Evolutionary conservation across 2,329 filamentous ascomycete genomes (phyloP), one percentile per base, ranked within the genome.

Genomic region (Claviceps sp.): DNA sequence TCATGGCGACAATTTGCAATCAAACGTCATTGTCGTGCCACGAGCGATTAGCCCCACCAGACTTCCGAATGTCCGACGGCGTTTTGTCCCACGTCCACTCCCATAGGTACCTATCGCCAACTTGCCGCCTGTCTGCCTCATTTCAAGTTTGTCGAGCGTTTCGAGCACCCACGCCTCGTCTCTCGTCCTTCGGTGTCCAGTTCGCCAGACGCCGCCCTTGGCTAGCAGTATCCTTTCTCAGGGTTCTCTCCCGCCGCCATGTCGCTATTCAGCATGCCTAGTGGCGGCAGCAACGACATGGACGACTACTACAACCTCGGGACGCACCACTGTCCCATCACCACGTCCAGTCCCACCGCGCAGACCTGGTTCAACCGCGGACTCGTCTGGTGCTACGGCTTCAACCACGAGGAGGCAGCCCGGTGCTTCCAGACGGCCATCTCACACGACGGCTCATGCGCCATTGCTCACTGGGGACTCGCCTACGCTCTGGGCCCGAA

Each of bases 401-500:
- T 90, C 70, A 88, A 89, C 61, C 85, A 88, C 60, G 82, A 84
- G 57, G 85, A 88, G 62, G 77, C 83, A 0, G 75, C 73, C 4
- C 67, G 66, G 42, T 87, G 83, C 65, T 87, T 86, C 58, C 68
- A 80, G 58, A 67, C 69, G 8, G 81, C 80, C n/a, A 73, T 79
- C 36, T 62, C 64, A 1, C 61, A 69, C 46, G 83, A 87, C 54
- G 55, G 66, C 0, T 55, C 63, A 2, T 85, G 78, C 52, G 73
- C 76, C 34, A 79, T 86, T 71, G 82, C 79, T 3, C 76, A 83
- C 59, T 87, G 83, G 83, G 83, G 83, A 0, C 66, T 85, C 4
- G 81, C 86, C 0, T 89, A 85, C 61, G 72, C 82, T 1, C 67
- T 86, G 0, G 86, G 86, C 0, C 86, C 86, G 3, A 89, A 91